Percentiles rank a stretch among this genome's conserved stretches.
Evolutionary conservation across 164 flowering plant genomes (phyloP).

Genomic region (Nymphaea thermarum): DNA sequence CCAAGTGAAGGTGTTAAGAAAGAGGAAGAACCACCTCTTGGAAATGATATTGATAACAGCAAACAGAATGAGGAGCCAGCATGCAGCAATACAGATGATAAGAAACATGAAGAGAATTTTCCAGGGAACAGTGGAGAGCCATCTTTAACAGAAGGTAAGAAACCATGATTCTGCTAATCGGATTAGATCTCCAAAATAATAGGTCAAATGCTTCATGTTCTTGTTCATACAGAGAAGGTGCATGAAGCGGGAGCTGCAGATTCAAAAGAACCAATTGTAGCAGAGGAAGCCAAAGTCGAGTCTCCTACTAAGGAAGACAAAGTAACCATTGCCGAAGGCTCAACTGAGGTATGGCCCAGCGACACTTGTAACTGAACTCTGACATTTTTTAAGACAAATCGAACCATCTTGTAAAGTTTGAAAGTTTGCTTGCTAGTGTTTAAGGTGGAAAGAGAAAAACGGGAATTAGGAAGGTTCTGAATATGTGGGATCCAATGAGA

Average conservation of each 20-base stretch:
- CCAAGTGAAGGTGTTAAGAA: not conserved
- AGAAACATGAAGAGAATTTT: not conserved
- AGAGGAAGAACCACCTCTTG: not conserved
- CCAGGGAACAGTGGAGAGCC: not conserved
- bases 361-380: too few relatives aligned
- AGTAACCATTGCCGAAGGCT: not conserved
- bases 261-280: not conserved
- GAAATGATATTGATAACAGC: not conserved
- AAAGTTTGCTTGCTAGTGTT: not conserved
- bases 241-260: not conserved
- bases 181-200: not conserved
- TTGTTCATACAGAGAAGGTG: not conserved
- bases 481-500: too few relatives aligned
- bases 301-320: not conserved
- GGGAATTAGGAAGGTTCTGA: too few relatives aligned
- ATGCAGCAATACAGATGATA: not conserved
- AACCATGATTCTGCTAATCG: not conserved
- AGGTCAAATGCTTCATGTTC: not conserved
- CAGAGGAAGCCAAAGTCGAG: not conserved
- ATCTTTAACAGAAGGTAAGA: not conserved
- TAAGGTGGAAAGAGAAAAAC: too few relatives aligned
- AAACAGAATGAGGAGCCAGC: not conserved
- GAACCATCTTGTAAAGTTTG: not conserved
- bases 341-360: not conserved
- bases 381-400: too few relatives aligned